Evolutionary conservation across 768 basidiomycete genomes (phyloP).

Genomic region (Serpula lacrymans): DNA sequence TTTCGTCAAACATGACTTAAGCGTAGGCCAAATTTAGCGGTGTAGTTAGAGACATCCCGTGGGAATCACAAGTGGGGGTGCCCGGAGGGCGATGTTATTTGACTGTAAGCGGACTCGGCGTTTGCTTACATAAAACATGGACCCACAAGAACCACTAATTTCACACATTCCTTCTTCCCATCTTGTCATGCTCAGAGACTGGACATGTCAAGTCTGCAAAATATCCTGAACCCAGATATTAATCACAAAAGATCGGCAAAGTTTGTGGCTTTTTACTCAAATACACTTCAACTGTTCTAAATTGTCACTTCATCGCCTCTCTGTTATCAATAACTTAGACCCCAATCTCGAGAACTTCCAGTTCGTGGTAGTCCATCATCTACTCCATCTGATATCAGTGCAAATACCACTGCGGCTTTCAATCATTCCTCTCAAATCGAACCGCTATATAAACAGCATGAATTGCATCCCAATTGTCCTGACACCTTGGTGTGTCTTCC

Average conservation of each 20-base stretch:
- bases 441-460: constrained; percentile 41
- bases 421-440: constrained; percentile 18
- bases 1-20: no score
- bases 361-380: constrained; percentile 34
- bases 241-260: constrained; percentile 34
- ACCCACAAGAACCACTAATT: constrained; percentile 27
- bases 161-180: constrained; percentile 9
- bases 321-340: constrained; percentile 28
- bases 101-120: no score
- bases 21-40: no score
- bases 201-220: constrained; percentile 53
- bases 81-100: no score
- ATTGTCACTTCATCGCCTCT: constrained; percentile 15
- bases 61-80: no score
- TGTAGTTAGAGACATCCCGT: no score
- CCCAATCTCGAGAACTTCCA: constrained; percentile 18
- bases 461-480: constrained; percentile 73
- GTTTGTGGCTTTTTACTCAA: constrained; percentile 30
- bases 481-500: constrained; percentile 75
- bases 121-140: no score
- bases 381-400: constrained; percentile 30
- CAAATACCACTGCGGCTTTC: constrained; percentile 22
- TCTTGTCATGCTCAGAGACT: constrained; percentile 19
- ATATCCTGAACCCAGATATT: constrained; percentile 55
- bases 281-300: constrained; percentile 5